These are phyloP conservation scores for Phytophthora niederhauseri DNA, from an alignment of 352 stramenopile species.

Conservation along the genomic window DNA sequence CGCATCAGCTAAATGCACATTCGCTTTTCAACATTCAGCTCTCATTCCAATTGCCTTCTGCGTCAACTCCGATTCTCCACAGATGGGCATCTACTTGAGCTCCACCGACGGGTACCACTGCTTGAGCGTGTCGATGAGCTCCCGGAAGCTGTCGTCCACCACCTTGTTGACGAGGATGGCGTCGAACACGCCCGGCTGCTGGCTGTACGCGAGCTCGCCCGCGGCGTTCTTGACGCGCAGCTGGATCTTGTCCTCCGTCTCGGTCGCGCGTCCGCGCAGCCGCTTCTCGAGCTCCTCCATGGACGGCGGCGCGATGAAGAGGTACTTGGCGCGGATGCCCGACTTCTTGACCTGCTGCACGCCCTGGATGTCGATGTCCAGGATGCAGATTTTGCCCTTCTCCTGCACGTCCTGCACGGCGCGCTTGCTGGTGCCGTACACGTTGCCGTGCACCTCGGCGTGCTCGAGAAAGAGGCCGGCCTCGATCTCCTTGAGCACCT, in stretches of 20 bases:
- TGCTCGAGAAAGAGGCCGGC: slow-evolving; percentile 97
- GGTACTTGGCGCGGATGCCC: slow-evolving; percentile 91
- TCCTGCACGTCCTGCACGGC: slow-evolving; percentile 93
- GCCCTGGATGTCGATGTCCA: slow-evolving; percentile 99
- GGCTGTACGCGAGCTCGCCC: slow-evolving; percentile 93
- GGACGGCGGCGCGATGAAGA: slow-evolving; percentile 97
- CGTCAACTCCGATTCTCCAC: background rate
- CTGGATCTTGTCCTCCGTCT: slow-evolving; percentile 97
- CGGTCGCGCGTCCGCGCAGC: slow-evolving; percentile 94
- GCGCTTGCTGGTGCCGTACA: slow-evolving; percentile 96
- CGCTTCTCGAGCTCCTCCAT: slow-evolving; percentile 95
- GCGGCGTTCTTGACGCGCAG: slow-evolving; percentile 94
- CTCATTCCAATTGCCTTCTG: slow-evolving; percentile 5
- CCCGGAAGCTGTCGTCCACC: slow-evolving; percentile 80
- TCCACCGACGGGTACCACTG: slow-evolving; percentile 77
- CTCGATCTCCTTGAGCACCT: slow-evolving; percentile 95
- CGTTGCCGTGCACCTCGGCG: slow-evolving; percentile 97
- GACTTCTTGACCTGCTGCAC: slow-evolving; percentile 94
- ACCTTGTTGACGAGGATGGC: slow-evolving; percentile 90
- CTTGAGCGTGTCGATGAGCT: slow-evolving; percentile 73
- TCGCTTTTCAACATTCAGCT: background rate
- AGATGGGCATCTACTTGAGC: slow-evolving; percentile 42
- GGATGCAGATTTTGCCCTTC: slow-evolving; percentile 96
- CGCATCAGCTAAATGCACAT: background rate
- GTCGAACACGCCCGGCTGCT: slow-evolving; percentile 88